Percentiles rank a stretch among this genome's conserved stretches.
phyloP scores from a whole-genome alignment of 2,329 filamentous ascomycete species.

The Phaeosphaeriaceae sp. region DNA sequence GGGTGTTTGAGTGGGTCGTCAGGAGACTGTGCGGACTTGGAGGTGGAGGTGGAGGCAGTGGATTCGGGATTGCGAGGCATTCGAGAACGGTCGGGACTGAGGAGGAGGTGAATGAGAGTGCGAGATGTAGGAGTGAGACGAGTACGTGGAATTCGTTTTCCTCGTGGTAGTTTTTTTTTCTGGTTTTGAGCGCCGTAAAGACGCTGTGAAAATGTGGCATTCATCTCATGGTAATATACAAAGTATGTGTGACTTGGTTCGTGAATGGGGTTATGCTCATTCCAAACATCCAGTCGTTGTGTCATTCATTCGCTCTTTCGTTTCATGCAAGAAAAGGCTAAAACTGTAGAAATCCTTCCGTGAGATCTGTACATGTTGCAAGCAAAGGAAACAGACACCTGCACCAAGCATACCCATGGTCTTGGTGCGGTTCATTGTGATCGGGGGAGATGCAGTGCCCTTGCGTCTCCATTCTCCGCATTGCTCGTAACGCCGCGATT shows the following conservation, averaged over 20 bases:
- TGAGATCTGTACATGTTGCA: not conserved
- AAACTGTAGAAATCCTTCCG: not conserved
- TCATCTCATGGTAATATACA: slow-evolving; percentile 2
- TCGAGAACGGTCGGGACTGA: not conserved
- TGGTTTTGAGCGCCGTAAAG: not conserved
- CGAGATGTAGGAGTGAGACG: not conserved
- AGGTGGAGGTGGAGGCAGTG: not conserved
- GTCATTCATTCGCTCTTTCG: not conserved
- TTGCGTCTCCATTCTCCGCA: not conserved
- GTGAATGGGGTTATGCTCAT: not conserved
- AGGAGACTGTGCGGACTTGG: not conserved
- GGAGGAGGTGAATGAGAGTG: not conserved
- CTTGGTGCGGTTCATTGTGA: not conserved
- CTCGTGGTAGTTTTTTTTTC: not conserved
- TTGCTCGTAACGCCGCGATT: not conserved
- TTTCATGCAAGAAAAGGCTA: not conserved
- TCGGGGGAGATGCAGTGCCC: not conserved
- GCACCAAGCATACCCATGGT: not conserved
- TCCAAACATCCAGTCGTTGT: not conserved
- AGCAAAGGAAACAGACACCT: not conserved
- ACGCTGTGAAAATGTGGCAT: not conserved
- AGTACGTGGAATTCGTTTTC: not conserved
- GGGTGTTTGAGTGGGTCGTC: not conserved
- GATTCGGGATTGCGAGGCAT: not conserved
- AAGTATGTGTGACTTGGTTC: not conserved